Conservation (phyloP, 805 yeast species). For the Candida maris region DNA sequence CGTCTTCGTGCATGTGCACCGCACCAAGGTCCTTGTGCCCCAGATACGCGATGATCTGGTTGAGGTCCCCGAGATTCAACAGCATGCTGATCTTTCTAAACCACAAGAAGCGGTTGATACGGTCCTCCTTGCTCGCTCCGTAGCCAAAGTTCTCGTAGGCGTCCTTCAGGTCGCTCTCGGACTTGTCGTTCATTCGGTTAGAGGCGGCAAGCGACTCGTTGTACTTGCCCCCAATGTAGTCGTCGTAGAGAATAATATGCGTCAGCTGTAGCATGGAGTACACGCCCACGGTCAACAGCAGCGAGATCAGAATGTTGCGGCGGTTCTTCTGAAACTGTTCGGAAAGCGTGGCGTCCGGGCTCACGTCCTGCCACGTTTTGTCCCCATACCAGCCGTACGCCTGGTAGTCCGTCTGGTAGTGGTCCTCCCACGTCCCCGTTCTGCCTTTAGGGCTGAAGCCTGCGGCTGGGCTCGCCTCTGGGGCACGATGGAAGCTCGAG, state of each 20-base stretch:
- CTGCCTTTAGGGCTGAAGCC: conserved; percentile 5
- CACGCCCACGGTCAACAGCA: conserved; percentile 25
- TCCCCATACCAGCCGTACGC: conserved; percentile 28
- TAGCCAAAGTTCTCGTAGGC: conserved; percentile 51
- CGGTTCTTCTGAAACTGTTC: conserved; percentile 29
- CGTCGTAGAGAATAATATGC: conserved; percentile 28
- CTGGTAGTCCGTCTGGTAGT: conserved; percentile 17
- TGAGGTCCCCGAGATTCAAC: conserved; percentile 23
- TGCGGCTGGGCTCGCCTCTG: conserved; percentile 17
- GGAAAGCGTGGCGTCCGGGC: conserved; percentile 21
- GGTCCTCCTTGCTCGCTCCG: conserved; percentile 45
- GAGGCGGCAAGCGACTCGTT: conserved; percentile 19
- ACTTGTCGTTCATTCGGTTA: conserved; percentile 35
- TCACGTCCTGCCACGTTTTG: conserved; percentile 23
- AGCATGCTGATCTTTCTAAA: conserved; percentile 37
- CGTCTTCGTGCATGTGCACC: conserved; percentile 2
- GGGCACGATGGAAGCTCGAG: conserved; percentile 18
- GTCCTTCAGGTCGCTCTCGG: conserved; percentile 36
- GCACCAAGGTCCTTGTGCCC: conserved; percentile 12
- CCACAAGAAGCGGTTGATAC: conserved; percentile 58
- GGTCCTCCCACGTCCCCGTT: conserved; percentile 32
- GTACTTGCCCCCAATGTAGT: conserved; percentile 29
- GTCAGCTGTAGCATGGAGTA: conserved; percentile 30
- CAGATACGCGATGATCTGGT: conserved; percentile 19
- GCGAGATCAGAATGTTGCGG: conserved; percentile 24